Evolutionary conservation across 1,284 basidiomycete species (phyloP), one percentile per base, ranked within the genome.

Genomic region (Pseudozyma sp.): DNA sequence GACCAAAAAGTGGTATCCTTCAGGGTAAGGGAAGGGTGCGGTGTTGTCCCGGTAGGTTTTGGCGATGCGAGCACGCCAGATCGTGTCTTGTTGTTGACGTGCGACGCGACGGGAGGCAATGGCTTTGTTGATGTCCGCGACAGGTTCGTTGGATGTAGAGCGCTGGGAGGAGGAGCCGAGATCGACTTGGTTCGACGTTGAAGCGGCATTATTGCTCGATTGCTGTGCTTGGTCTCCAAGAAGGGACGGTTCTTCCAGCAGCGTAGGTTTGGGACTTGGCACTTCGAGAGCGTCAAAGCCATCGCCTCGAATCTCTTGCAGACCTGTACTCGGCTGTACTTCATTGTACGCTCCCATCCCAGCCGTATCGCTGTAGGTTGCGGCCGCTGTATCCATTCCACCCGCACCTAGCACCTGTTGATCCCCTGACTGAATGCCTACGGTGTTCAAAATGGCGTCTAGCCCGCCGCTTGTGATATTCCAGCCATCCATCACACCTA

Each of bases 1-100:
- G 61, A 85, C 68, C 31, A 85, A 64, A 52, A 85, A 83, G 45
- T 85, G 83, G 61, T 85, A 85, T 40, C 82, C 81, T 45, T 84
- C 82, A 0, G 83, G 83, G 44, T 85, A 85, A 3, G 77, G 80
- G 53, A 83, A 84, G 7, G 82, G 83, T 8, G 72, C 61, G 2
- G 75, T 79, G 34, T 71, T 70, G 52, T 80, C 77, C 13, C 70
- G 64, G 52, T 85, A 84, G 14, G 83, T 80, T 35, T 79, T 74
- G 43, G 76, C 70, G 40, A 85, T 81, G 38, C 83, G 70, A 6
- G 82, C 74, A n/a, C 70, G 68, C 83, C 82, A 85, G 34, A 76
- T 75, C 14, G 56, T 71, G 43, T 64, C 76, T 56, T 75, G 78
- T 53, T 68, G 75, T 61, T 64, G 74, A 44, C 68, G 70, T 8